Evolutionary conservation across 208 protist species (phyloP), one percentile per base, ranked within the genome.

Genomic region (Wallacemonas sp.): DNA sequence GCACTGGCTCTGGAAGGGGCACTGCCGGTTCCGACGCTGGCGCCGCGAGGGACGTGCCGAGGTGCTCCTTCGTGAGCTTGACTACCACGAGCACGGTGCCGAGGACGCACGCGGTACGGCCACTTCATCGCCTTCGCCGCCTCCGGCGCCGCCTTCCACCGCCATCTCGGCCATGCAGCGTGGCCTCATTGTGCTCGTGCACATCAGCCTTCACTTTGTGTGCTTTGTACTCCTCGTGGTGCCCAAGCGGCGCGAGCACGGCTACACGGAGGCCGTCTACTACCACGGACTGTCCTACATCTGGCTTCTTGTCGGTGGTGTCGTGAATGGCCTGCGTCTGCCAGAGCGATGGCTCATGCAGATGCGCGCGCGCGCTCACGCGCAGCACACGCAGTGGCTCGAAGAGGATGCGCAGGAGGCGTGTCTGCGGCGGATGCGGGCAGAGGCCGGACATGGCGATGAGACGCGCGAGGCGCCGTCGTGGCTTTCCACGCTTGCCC

Each of bases 231-330:
- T 70, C 48, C 44, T 88, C 22, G 73, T 89, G 20, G 32, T 81
- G 8, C 86, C 86, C 3, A 87, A 88, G 61, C 33, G 29, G 0
- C 39, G 62, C 25, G 23, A 12, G n/a, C 63, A 79, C 33, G 87
- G 87, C 20, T 86, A 80, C 69, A 75, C 74, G 32, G 70, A 81
- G 39, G 81, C 75, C 10, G 50, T 82, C 2, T 64, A 88, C 59
- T 87, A 82, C 66, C 83, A 93, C 74, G 67, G 61, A 48, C 28
- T 77, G 39, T 79, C 76, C 38, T 93, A 82, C 61, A 23, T 82
- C 3, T 88, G 64, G 57, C 70, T 93, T 41, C 50, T 80, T 5
- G 3, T 79, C 23, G 87, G 83, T 16, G 81, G 81, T 1, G 32
- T 65, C 10, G 31, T 83, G 16, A 88, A 84, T 64, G 72, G 45